phyloP scores from a whole-genome alignment of 2,329 filamentous ascomycete species.

The Sclerotinia borealis region DNA sequence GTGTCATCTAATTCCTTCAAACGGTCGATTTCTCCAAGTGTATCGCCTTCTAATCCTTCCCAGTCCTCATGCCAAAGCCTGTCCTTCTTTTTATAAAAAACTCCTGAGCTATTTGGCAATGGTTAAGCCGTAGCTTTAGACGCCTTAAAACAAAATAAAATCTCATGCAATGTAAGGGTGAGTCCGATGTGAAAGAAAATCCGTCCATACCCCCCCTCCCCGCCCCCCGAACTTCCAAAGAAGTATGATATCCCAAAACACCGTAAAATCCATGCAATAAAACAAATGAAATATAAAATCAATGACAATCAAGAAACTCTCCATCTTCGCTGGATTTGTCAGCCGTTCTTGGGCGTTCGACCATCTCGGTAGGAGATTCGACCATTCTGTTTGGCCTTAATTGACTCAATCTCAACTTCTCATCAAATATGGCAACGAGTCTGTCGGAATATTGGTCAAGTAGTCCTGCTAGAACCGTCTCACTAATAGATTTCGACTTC shows the following conservation, averaged over 20 bases:
- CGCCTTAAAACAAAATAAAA: background rate
- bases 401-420: constrained; percentile 53
- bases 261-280: background rate
- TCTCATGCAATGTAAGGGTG: background rate
- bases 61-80: background rate
- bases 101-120: background rate
- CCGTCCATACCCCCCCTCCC: too few species aligned
- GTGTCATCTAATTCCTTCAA: background rate
- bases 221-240: background rate
- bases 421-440: constrained; percentile 64
- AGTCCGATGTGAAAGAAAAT: background rate
- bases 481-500: constrained; percentile 44
- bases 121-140: background rate
- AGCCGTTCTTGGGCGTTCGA: constrained; percentile 26
- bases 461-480: constrained; percentile 55
- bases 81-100: background rate
- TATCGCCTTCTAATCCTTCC: background rate
- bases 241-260: constrained; percentile 1
- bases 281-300: background rate
- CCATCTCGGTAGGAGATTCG: constrained; percentile 3
- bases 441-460: constrained; percentile 72
- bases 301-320: constrained; percentile 8
- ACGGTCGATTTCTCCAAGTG: background rate
- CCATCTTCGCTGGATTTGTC: constrained; percentile 7
- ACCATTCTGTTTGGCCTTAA: constrained; percentile 18